Conservation (phyloP, 495 filamentous ascomycete genomes). For the Penicillium samsonianum region DNA sequence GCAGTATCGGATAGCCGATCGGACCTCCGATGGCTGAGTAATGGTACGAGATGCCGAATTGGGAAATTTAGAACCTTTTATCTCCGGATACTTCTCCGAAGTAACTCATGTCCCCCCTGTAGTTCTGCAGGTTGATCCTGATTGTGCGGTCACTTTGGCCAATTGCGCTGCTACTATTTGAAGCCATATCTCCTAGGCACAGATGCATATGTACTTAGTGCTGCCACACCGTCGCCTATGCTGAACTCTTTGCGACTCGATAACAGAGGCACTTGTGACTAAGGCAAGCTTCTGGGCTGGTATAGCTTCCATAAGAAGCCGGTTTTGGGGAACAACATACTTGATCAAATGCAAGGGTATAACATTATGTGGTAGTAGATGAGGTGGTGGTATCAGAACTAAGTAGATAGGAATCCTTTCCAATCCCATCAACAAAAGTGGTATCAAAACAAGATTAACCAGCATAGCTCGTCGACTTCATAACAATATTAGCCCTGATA, state of each 20-base stretch:
- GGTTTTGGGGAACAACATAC: not conserved
- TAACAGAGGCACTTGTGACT: too few species aligned
- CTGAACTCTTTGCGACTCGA: too few species aligned
- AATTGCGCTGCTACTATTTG: not conserved
- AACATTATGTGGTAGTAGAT: not conserved
- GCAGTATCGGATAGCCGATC: constrained; percentile 30
- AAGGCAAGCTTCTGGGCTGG: not conserved
- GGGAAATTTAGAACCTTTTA: not conserved
- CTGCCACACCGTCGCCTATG: not conserved
- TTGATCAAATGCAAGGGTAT: not conserved
- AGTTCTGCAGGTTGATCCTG: not conserved
- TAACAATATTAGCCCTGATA: constrained; percentile 1
- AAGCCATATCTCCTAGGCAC: not conserved
- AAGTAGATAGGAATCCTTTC: not conserved
- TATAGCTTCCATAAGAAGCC: not conserved
- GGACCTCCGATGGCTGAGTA: constrained; percentile 16
- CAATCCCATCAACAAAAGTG: not conserved
- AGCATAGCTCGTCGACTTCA: constrained; percentile 1
- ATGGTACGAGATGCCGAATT: not conserved
- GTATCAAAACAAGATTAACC: not conserved
- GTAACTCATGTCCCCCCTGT: not conserved
- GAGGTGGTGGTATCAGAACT: not conserved
- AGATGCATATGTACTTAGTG: not conserved
- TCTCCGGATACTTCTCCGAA: constrained; percentile 1
- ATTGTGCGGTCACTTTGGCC: not conserved